Conservation (phyloP, 2,329 filamentous ascomycete genomes). For the Botrytis fabae region DNA sequence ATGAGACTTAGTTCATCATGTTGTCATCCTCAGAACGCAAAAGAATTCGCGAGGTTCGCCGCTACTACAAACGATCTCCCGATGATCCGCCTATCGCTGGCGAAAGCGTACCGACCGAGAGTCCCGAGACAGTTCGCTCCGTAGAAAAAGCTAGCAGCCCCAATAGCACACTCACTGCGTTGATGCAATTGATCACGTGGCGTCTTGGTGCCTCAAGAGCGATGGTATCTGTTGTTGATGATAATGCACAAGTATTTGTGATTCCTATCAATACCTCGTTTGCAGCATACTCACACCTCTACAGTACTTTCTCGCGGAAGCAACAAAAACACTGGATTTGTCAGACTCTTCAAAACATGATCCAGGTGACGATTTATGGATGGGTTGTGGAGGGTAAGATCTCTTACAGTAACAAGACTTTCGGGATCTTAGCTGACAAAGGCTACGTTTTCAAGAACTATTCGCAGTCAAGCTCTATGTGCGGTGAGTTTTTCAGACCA, state of each 20-base stretch:
- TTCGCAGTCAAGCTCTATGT: constrained; percentile 23
- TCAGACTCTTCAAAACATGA: constrained; percentile 24
- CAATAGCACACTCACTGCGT: constrained; percentile 45
- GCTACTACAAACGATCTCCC: constrained; percentile 20
- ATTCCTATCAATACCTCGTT: neutral
- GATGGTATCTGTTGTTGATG: constrained; percentile 49
- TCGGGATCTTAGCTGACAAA: neutral
- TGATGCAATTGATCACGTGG: constrained; percentile 50
- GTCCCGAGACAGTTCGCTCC: constrained; percentile 8
- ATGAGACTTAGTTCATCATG: constrained; percentile 7
- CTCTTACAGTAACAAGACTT: neutral
- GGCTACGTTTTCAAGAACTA: constrained; percentile 12
- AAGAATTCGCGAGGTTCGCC: constrained; percentile 22
- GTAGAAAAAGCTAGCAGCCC: constrained; percentile 29
- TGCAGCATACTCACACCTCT: constrained; percentile 18
- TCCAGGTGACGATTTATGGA: constrained; percentile 24
- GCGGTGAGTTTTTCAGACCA: constrained; percentile 12
- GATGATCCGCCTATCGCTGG: constrained; percentile 12
- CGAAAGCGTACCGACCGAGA: neutral
- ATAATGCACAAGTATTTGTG: constrained; percentile 26
- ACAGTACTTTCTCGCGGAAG: constrained; percentile 51
- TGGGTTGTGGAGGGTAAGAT: constrained; percentile 25
- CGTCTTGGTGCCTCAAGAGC: constrained; percentile 47
- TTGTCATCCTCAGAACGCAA: constrained; percentile 16
- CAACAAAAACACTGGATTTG: constrained; percentile 45